phyloP scores from a whole-genome alignment of 768 basidiomycete species.

The Coprinopsis strossmayeri region DNA sequence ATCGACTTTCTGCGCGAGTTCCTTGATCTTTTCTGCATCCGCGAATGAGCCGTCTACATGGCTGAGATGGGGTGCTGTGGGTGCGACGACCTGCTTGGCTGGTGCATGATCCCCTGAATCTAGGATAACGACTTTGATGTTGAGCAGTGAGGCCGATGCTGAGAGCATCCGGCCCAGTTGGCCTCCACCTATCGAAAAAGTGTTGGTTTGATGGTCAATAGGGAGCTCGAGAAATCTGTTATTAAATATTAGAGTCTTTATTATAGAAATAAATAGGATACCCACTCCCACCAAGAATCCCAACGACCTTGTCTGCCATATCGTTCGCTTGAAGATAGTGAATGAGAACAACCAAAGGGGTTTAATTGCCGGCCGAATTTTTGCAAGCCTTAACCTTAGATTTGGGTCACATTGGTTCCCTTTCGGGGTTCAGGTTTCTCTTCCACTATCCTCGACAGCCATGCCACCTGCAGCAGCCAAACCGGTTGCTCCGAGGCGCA shows the following conservation, averaged over 20 bases:
- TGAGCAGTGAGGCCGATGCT: conserved; percentile 80
- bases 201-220: conserved; percentile 9
- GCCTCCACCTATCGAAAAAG: conserved; percentile 68
- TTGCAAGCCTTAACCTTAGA: background rate
- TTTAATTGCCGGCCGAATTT: background rate
- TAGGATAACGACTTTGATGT: conserved; percentile 77
- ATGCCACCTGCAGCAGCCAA: conserved; percentile 2
- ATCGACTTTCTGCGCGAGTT: conserved; percentile 76
- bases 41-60: conserved; percentile 91
- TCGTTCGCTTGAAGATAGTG: background rate
- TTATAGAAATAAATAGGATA: background rate
- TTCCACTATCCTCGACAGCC: background rate
- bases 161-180: conserved; percentile 98
- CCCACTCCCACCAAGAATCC: conserved; percentile 48
- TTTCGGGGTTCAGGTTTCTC: background rate
- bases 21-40: conserved; percentile 68
- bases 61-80: conserved; percentile 35
- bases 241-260: conserved; percentile 5
- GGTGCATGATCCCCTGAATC: conserved; percentile 77
- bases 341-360: background rate
- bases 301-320: conserved; percentile 42
- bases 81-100: conserved; percentile 81
- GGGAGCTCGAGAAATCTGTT: conserved; percentile 9
- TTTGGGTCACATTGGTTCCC: too few relatives aligned
- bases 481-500: background rate